These are phyloP conservation scores for Ogataea henricii DNA, from an alignment of 805 yeast genomes.

Conservation along the genomic window DNA sequence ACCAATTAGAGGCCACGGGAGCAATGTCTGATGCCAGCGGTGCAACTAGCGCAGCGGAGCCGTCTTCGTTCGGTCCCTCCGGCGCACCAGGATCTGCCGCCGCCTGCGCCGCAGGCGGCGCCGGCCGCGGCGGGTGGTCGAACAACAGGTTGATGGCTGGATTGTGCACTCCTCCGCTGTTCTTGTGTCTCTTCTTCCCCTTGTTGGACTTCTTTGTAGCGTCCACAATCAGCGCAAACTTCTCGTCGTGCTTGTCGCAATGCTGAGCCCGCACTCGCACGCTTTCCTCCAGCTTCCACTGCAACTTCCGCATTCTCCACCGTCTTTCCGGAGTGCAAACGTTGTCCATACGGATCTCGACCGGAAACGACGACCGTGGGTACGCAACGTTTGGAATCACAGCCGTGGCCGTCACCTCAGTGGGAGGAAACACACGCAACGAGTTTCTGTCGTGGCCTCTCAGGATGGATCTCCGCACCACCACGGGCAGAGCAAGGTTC, in stretches of 20 bases:
- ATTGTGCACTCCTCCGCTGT: conserved; percentile 32
- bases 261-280: conserved; percentile 60
- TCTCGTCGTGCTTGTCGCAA: conserved; percentile 59
- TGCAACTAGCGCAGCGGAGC: conserved; percentile 1
- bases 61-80: background rate
- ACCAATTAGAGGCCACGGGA: conserved; percentile 34
- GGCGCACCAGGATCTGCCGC: background rate
- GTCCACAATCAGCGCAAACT: conserved; percentile 49
- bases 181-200: conserved; percentile 28
- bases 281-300: conserved; percentile 87
- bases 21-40: conserved; percentile 17
- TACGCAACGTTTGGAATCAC: conserved; percentile 85
- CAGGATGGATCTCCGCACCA: conserved; percentile 73
- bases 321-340: conserved; percentile 59
- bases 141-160: conserved; percentile 31
- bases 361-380: conserved; percentile 83
- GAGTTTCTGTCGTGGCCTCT: conserved; percentile 86
- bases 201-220: conserved; percentile 35
- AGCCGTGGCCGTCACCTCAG: conserved; percentile 84
- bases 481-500: conserved; percentile 59
- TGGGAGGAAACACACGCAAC: conserved; percentile 92
- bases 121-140: conserved; percentile 27
- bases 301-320: conserved; percentile 90
- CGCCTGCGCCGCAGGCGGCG: conserved; percentile 7
- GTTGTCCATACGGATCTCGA: conserved; percentile 81